A percentile compares a stretch with the other conserved stretches of the same genome.
Evolutionary conservation across 129 eudicot species (phyloP).

Genomic region (Tanacetum coccineum): DNA sequence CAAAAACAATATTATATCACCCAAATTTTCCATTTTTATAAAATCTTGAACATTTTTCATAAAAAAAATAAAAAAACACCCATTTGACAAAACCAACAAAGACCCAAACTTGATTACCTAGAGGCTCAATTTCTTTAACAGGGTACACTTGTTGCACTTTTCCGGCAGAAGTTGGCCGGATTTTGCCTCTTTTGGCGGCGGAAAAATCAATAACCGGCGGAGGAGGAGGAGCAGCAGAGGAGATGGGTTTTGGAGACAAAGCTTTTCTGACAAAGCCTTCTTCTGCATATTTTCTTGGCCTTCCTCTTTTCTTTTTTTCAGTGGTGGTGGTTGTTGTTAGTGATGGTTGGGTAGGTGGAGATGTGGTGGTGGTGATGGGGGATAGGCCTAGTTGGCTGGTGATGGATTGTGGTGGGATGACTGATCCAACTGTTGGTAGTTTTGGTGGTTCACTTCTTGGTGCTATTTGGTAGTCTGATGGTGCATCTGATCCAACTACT

Average conservation of each 20-base stretch:
- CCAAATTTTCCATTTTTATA: no score
- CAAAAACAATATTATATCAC: no score
- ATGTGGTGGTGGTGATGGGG: constrained; percentile 33
- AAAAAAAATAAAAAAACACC: neutral
- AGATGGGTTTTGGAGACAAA: constrained; percentile 84
- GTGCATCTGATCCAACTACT: constrained; percentile 97
- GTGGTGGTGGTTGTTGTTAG: constrained; percentile 32
- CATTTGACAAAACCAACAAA: constrained; percentile 14
- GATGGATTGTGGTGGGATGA: constrained; percentile 25
- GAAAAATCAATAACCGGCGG: constrained; percentile 37
- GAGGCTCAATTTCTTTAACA: constrained; percentile 11
- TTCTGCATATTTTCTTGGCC: constrained; percentile 83
- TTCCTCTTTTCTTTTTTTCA: constrained; percentile 78
- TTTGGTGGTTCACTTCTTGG: constrained; percentile 56
- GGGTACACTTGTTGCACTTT: constrained; percentile 9
- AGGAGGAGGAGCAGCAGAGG: constrained; percentile 63
- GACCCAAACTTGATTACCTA: no score
- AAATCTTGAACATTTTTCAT: no score
- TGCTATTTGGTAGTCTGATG: constrained; percentile 77
- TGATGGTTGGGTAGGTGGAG: constrained; percentile 27
- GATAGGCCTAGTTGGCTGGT: constrained; percentile 28
- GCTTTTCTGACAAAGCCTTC: constrained; percentile 64
- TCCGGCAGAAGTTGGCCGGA: constrained; percentile 25
- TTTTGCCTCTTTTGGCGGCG: constrained; percentile 45
- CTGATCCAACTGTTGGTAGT: constrained; percentile 39